These are phyloP conservation scores for Agrostemma githago DNA, from an alignment of 148 eudicot genomes.

Conservation along the genomic window DNA sequence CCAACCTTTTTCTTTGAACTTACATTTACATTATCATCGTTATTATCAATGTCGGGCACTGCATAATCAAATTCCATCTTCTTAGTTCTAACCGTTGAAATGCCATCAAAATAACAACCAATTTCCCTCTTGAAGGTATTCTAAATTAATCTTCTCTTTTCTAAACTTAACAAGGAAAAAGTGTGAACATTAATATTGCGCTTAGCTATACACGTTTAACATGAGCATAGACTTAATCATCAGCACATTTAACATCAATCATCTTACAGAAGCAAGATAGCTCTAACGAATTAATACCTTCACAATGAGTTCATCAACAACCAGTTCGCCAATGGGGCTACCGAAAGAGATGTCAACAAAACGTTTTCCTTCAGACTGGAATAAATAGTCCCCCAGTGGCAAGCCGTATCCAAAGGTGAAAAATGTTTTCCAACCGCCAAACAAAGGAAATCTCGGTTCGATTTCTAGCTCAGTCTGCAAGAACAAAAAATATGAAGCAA, in stretches of 20 bases:
- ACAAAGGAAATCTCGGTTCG: constrained; percentile 91
- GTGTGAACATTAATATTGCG: no score
- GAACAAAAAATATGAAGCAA: constrained; percentile 20
- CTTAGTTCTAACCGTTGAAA: no score
- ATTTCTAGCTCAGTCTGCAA: constrained; percentile 85
- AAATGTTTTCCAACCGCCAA: constrained; percentile 93
- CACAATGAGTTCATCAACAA: constrained; percentile 66
- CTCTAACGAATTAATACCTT: constrained; percentile 51
- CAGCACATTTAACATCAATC: background rate
- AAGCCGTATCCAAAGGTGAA: constrained; percentile 92
- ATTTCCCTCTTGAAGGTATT: no score
- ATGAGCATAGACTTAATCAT: background rate
- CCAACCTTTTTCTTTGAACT: no score
- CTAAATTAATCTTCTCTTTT: no score
- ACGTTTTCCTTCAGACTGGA: constrained; percentile 72
- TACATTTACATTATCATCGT: no score
- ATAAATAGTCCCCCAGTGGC: constrained; percentile 82
- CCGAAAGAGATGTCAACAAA: constrained; percentile 68
- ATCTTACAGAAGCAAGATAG: background rate
- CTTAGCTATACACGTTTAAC: background rate
- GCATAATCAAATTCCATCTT: no score
- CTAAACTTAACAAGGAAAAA: no score
- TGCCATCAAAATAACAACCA: no score
- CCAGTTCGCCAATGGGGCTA: constrained; percentile 68
- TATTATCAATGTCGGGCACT: no score